Conservation (phyloP, 176 grass and related monocot genomes). For the Oryza meridionalis region DNA sequence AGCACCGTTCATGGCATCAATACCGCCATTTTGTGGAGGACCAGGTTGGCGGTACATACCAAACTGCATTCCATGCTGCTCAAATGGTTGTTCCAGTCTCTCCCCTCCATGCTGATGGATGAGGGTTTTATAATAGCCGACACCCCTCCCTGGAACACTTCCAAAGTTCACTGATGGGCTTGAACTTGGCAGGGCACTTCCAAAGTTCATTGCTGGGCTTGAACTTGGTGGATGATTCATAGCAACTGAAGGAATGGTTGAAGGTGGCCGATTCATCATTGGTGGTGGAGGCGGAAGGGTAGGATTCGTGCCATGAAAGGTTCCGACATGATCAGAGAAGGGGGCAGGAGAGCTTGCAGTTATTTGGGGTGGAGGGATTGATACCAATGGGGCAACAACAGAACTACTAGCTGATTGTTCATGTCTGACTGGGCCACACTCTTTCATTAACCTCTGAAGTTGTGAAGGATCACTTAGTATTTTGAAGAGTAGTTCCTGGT, state of each 20-base stretch:
- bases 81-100: conserved; percentile 49
- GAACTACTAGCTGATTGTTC: conserved; percentile 49
- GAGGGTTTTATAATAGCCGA: conserved; percentile 75
- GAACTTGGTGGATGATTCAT: conserved; percentile 46
- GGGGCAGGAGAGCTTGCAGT: background rate
- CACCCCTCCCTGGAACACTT: conserved; percentile 45
- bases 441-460: conserved; percentile 73
- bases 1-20: conserved; percentile 42
- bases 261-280: conserved; percentile 37
- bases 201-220: conserved; percentile 36
- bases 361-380: conserved; percentile 37
- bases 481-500: conserved; percentile 79
- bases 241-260: conserved; percentile 39
- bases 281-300: conserved; percentile 41
- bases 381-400: conserved; percentile 39
- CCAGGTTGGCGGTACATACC: conserved; percentile 50
- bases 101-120: conserved; percentile 93
- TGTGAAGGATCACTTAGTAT: conserved; percentile 86
- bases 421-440: conserved; percentile 55
- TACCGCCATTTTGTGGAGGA: conserved; percentile 23
- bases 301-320: conserved; percentile 38
- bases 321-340: conserved; percentile 37
- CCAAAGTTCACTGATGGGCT: conserved; percentile 37
- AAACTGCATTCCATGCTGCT: conserved; percentile 45
- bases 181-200: conserved; percentile 37